Percentiles rank a stretch among this genome's conserved stretches.
Evolutionary conservation across 306 rosid genomes (phyloP).

Genomic region (Comarum palustre): DNA sequence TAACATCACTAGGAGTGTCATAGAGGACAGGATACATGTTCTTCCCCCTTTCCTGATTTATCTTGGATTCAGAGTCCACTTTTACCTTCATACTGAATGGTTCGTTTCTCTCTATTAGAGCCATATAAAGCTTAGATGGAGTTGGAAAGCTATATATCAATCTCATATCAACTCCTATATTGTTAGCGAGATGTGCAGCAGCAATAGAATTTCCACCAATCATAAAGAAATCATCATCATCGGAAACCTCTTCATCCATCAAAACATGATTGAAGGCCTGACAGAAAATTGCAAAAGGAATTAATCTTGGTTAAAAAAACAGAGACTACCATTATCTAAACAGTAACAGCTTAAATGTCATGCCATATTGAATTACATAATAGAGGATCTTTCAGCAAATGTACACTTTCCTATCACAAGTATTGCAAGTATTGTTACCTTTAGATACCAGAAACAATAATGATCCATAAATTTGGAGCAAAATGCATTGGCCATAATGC

Average conservation of each 20-base stretch:
- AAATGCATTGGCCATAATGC: neutral
- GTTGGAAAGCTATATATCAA: conserved; percentile 57
- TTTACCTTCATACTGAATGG: conserved; percentile 34
- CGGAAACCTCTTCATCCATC: conserved; percentile 56
- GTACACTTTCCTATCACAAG: neutral
- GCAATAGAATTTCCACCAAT: conserved; percentile 86
- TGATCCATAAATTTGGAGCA: neutral
- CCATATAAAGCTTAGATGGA: conserved; percentile 63
- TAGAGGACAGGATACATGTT: conserved; percentile 22
- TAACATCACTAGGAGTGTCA: conserved; percentile 33
- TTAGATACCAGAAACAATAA: neutral
- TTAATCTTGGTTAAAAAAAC: neutral
- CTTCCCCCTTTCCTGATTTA: conserved; percentile 25
- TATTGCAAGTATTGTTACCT: neutral
- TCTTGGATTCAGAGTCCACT: conserved; percentile 38
- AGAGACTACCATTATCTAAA: neutral
- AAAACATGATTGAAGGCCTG: conserved; percentile 70
- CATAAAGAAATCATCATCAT: conserved; percentile 70
- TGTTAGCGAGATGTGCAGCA: conserved; percentile 81
- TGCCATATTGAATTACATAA: too few species aligned
- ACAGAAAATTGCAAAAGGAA: neutral
- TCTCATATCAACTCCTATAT: conserved; percentile 73
- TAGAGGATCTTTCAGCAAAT: too few species aligned
- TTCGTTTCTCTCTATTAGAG: conserved; percentile 56
- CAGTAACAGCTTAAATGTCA: neutral